phyloP scores from a whole-genome alignment of 2,329 filamentous ascomycete species.

The Xylariaceae sp. region DNA sequence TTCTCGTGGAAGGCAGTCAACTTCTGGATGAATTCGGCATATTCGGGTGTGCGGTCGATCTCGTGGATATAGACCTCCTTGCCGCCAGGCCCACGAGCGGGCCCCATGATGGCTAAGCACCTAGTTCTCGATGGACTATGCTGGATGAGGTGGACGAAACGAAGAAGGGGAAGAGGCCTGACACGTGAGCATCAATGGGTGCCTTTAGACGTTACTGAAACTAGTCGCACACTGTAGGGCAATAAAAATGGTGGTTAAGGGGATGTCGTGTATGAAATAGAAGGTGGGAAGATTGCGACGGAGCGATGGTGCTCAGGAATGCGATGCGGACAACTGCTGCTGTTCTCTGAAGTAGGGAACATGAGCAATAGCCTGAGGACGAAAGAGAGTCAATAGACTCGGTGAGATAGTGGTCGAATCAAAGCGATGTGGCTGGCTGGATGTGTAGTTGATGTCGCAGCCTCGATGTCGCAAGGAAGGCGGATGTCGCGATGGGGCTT shows the following conservation, averaged over 20 bases:
- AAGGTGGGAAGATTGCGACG: neutral
- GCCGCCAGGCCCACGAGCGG: constrained; percentile 25
- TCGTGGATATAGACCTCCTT: constrained; percentile 30
- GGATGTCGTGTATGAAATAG: neutral
- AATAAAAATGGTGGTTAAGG: neutral
- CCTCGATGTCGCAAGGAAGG: no score
- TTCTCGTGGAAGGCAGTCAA: constrained; percentile 71
- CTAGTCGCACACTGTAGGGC: neutral
- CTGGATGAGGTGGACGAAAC: neutral
- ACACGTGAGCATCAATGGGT: neutral
- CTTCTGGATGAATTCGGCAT: constrained; percentile 72
- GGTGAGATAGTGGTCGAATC: no score
- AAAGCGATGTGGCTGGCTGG: no score
- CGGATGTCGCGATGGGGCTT: no score
- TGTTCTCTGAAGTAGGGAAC: no score
- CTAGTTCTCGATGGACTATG: neutral
- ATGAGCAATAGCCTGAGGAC: no score
- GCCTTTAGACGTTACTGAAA: no score
- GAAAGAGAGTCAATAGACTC: no score
- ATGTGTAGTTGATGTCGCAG: neutral
- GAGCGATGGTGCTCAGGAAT: neutral
- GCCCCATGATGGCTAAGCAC: constrained; percentile 22
- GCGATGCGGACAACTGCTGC: neutral
- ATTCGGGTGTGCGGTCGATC: constrained; percentile 64
- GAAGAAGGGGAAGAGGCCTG: neutral